Evolutionary conservation across 2,329 filamentous ascomycete genomes (phyloP).

Genomic region (Sclerotinia borealis): DNA sequence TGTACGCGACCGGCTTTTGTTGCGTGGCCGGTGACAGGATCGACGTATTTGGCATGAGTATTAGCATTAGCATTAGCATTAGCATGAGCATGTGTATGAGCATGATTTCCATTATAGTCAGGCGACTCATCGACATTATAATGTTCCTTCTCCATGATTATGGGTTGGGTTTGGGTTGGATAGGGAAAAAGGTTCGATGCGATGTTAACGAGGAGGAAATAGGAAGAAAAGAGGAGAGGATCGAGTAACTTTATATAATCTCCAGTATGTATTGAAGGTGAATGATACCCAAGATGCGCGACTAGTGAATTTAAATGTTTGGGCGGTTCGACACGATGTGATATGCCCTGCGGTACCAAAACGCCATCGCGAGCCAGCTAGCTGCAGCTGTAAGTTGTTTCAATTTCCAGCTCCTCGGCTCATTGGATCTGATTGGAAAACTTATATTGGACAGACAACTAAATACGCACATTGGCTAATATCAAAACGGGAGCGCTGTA

Average conservation of each 20-base stretch:
- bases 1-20: conserved; percentile 32
- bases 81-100: too few species aligned
- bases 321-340: background rate
- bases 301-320: conserved; percentile 7
- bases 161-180: too few species aligned
- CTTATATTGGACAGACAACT: background rate
- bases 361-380: conserved; percentile 2
- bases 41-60: conserved; percentile 22
- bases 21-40: conserved; percentile 22
- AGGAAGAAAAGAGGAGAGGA: background rate
- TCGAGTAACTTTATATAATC: conserved; percentile 3
- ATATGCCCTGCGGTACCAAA: background rate
- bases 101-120: conserved; percentile 18
- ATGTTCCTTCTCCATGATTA: conserved; percentile 26
- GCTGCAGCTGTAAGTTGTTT: conserved; percentile 6
- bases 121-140: conserved; percentile 22
- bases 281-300: background rate
- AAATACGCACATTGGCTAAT: background rate
- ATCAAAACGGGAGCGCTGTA: background rate
- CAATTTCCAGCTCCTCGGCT: conserved; percentile 13
- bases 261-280: background rate
- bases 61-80: too few species aligned
- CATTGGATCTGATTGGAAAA: conserved; percentile 2
- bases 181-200: background rate
- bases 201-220: background rate